A percentile compares a stretch with the other conserved stretches of the same genome.
Evolutionary conservation across 768 basidiomycete species (phyloP).

Genomic region (Tylopilus cervinicoccineus): DNA sequence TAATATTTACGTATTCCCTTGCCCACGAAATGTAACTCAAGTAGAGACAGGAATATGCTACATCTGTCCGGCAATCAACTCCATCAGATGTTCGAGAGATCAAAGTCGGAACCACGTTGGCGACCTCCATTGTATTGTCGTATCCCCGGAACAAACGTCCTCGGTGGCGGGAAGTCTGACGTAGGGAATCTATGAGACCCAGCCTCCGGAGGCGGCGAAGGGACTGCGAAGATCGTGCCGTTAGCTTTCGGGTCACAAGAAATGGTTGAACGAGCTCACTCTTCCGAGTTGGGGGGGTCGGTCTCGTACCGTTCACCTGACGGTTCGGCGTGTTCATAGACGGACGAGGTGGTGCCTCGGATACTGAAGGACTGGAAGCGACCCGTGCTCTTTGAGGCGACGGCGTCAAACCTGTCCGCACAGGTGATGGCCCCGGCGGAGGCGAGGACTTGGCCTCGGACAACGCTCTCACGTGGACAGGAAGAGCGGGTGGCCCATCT

Average conservation of each 20-base stretch:
- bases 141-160: constrained; percentile 47
- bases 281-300: constrained; percentile 40
- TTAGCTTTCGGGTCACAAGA: constrained; percentile 6
- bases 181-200: constrained; percentile 73
- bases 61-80: neutral
- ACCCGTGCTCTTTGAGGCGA: constrained; percentile 25
- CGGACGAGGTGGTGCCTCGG: constrained; percentile 16
- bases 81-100: constrained; percentile 38
- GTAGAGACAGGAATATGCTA: neutral
- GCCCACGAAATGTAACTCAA: neutral
- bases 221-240: constrained; percentile 34
- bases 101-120: constrained; percentile 67
- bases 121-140: constrained; percentile 66
- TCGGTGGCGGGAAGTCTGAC: constrained; percentile 75
- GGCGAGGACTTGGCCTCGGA: constrained; percentile 41
- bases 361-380: constrained; percentile 21
- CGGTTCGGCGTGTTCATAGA: constrained; percentile 13
- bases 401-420: constrained; percentile 20
- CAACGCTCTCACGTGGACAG: constrained; percentile 39
- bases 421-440: constrained; percentile 29
- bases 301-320: constrained; percentile 29
- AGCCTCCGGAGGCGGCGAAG: constrained; percentile 56
- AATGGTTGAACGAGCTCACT: constrained; percentile 36
- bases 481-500: constrained; percentile 29
- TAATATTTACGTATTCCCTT: neutral